Percentiles rank a stretch among this genome's conserved stretches.
These are phyloP conservation scores for Protomyces pachydermus DNA, from an alignment of 1,139 yeast genomes.

Conservation along the genomic window DNA sequence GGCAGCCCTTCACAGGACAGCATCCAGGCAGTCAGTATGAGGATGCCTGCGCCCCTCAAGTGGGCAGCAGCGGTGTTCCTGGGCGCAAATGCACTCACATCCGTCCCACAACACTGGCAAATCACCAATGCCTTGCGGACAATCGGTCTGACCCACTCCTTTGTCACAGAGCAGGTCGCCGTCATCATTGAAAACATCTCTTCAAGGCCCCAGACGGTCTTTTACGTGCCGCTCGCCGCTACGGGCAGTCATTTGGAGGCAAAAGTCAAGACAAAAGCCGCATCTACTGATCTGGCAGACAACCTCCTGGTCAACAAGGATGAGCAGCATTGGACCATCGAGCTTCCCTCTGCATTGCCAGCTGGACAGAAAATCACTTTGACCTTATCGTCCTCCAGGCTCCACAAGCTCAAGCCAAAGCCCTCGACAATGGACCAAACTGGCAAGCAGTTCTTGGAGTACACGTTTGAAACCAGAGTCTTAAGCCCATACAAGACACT, in stretches of 20 bases:
- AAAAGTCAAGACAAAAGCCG: constrained; percentile 8
- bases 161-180: constrained; percentile 57
- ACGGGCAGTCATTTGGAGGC: constrained; percentile 8
- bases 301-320: constrained; percentile 12
- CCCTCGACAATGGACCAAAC: constrained; percentile 60
- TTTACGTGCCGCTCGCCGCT: constrained; percentile 40
- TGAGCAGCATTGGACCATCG: constrained; percentile 47
- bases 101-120: constrained; percentile 30
- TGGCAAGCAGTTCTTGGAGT: constrained; percentile 58
- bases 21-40: neutral
- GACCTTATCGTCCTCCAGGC: constrained; percentile 51
- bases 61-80: neutral
- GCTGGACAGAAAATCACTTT: constrained; percentile 49
- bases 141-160: constrained; percentile 63
- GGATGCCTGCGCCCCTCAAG: neutral
- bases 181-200: constrained; percentile 59
- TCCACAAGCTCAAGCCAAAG: constrained; percentile 51
- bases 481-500: constrained; percentile 60
- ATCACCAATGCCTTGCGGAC: constrained; percentile 37
- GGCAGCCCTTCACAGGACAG: too few relatives aligned
- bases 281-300: neutral
- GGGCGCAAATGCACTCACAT: neutral
- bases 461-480: constrained; percentile 55
- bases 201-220: constrained; percentile 50
- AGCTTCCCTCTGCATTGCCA: constrained; percentile 61